phyloP scores from a whole-genome alignment of 495 filamentous ascomycete species.

The Hypoxylon trugodes region DNA sequence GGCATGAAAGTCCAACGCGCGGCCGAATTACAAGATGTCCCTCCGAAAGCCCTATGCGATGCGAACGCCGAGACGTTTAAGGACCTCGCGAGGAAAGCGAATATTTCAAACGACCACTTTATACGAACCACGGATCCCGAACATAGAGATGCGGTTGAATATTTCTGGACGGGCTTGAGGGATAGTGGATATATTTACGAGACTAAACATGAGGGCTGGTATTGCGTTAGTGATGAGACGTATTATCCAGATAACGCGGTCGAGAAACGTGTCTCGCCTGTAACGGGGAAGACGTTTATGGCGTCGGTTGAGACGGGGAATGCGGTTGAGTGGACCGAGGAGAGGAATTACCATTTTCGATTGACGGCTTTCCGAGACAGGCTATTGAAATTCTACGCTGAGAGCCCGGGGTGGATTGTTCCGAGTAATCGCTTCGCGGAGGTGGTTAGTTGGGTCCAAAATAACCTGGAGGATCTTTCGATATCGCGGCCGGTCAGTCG shows the following conservation, averaged over 20 bases:
- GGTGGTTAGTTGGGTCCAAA: conserved; percentile 72
- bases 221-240: conserved; percentile 94
- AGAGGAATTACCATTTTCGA: conserved; percentile 93
- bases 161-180: conserved; percentile 84
- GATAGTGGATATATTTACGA: conserved; percentile 84
- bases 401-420: conserved; percentile 74
- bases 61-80: conserved; percentile 69
- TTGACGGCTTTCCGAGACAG: conserved; percentile 79
- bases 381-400: conserved; percentile 79
- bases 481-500: conserved; percentile 83
- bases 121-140: conserved; percentile 87
- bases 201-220: conserved; percentile 92
- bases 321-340: conserved; percentile 94
- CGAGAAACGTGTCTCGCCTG: conserved; percentile 75
- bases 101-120: conserved; percentile 81
- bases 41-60: conserved; percentile 66
- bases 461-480: conserved; percentile 83
- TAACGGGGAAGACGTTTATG: conserved; percentile 82
- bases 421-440: conserved; percentile 72
- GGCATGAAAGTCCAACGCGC: conserved; percentile 97
- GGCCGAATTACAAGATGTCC: conserved; percentile 65
- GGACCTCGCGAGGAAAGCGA: conserved; percentile 71
- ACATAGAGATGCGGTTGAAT: conserved; percentile 85
- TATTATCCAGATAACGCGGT: conserved; percentile 85
- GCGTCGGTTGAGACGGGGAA: conserved; percentile 87